These are phyloP conservation scores for Phaseolus lunatus DNA, from an alignment of 306 rosid species.

Conservation along the genomic window DNA sequence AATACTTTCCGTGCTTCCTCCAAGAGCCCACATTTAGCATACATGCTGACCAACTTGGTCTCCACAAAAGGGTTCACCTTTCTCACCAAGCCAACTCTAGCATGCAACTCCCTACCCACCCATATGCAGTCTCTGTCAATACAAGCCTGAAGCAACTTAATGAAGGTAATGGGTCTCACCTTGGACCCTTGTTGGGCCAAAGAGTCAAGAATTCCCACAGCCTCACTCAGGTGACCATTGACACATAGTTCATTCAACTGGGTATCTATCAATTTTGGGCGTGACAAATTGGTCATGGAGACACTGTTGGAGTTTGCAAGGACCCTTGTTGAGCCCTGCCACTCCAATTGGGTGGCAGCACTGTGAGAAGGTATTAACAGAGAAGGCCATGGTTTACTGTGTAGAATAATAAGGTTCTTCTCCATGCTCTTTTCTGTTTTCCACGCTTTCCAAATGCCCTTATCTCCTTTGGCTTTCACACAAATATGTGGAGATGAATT, in stretches of 20 bases:
- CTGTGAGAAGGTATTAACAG: slow-evolving; percentile 43
- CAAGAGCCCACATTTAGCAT: slow-evolving; percentile 77
- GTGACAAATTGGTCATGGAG: slow-evolving; percentile 45
- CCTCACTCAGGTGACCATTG: slow-evolving; percentile 67
- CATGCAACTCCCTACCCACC: slow-evolving; percentile 82
- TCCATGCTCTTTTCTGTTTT: slow-evolving; percentile 38
- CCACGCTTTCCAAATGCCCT: background rate
- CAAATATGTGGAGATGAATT: background rate
- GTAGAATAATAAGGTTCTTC: slow-evolving; percentile 57
- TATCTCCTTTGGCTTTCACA: background rate
- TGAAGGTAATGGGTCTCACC: slow-evolving; percentile 62
- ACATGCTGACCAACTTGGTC: slow-evolving; percentile 89
- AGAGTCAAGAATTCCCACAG: slow-evolving; percentile 64
- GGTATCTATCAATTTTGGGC: slow-evolving; percentile 48
- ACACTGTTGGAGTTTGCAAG: slow-evolving; percentile 41
- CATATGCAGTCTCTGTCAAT: slow-evolving; percentile 66
- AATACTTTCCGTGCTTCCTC: slow-evolving; percentile 84
- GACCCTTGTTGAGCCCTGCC: slow-evolving; percentile 48
- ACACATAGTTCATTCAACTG: slow-evolving; percentile 64
- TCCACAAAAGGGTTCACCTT: slow-evolving; percentile 71
- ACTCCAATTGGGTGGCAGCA: slow-evolving; percentile 48
- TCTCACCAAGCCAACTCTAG: slow-evolving; percentile 60
- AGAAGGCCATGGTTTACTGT: slow-evolving; percentile 56
- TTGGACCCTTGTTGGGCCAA: slow-evolving; percentile 66
- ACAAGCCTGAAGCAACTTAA: slow-evolving; percentile 76